Evolutionary conservation across 2,329 filamentous ascomycete genomes (phyloP), one percentile per base, ranked within the genome.

Genomic region (Penicillium sp.): DNA sequence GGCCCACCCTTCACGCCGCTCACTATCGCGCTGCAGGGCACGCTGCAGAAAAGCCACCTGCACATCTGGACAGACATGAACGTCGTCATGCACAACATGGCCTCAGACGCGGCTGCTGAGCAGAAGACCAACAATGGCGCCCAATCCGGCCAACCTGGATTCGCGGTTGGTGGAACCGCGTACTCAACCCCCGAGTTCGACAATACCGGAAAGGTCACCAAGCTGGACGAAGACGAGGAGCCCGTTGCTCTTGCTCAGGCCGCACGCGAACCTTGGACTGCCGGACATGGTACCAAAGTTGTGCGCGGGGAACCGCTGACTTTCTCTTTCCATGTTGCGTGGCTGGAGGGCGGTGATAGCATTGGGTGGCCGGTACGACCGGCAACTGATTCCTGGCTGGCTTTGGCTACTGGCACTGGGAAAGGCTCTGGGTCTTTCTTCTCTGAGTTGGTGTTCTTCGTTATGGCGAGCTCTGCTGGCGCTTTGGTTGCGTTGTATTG

Each of bases 1-100:
- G 71, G 69, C 0, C 69, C 67, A 7, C 63, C 71, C 6, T 75
- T 75, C 74, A 90, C 93, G 13, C 92, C 93, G 0, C 81, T 96
- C 36, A 89, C 95, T 6, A 91, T 99, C 60, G 92, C 92, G 2
- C 78, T 99, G 16, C 89, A 92, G 11, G 94, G 94, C 2, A 96
- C 91, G 0, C 81, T 97, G 18, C 92, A 99, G 75, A 80, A 88
- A 47, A 91, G 87, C 72, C 94, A 97, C 74, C 81, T 99, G 65
- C 94, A 97, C 76, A 85, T 99, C 63, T 90, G 89, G 68, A 93
- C 92, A 5, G 86, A 91, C 68, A 82, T 97, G 72, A 97, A 97
- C 71, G 86, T 97, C 57, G 80, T 97, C 52, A 81, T 97, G 63
- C 94, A 93, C 59, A 79, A 69, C 34, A 69, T 75, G 40, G 63